Evolutionary conservation across 2,329 filamentous ascomycete genomes (phyloP).

Genomic region (Cladobotryum protrusum): DNA sequence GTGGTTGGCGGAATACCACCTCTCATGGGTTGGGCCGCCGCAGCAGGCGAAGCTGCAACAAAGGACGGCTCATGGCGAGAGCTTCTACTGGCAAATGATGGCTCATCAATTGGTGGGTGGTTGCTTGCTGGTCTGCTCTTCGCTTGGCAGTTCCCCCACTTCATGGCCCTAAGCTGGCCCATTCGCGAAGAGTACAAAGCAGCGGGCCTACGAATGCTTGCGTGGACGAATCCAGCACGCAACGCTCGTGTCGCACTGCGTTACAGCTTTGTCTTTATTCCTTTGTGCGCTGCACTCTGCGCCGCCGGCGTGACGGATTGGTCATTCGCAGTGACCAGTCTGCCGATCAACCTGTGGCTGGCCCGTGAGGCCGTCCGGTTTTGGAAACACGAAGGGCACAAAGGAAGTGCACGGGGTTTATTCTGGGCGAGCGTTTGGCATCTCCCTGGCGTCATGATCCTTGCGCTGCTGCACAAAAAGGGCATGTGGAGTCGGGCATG

Average conservation of each 20-base stretch:
- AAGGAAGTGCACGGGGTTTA: constrained; percentile 72
- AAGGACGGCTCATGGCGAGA: constrained; percentile 70
- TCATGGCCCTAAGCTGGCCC: constrained; percentile 85
- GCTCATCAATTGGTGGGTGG: constrained; percentile 72
- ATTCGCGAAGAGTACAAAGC: constrained; percentile 84
- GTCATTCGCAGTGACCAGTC: constrained; percentile 74
- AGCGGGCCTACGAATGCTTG: constrained; percentile 65
- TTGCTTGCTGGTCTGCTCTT: constrained; percentile 77
- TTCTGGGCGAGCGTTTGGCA: constrained; percentile 99
- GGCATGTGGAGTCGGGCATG: constrained; percentile 83
- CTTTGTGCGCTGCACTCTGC: constrained; percentile 76
- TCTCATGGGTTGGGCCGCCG: constrained; percentile 96
- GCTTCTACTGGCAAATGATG: constrained; percentile 62
- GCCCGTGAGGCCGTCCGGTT: constrained; percentile 72
- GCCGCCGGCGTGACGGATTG: constrained; percentile 77
- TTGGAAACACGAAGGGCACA: constrained; percentile 70
- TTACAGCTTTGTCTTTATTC: constrained; percentile 80
- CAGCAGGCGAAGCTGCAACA: constrained; percentile 79
- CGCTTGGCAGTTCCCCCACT: constrained; percentile 97
- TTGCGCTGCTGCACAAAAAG: constrained; percentile 90
- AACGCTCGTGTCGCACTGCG: constrained; percentile 84
- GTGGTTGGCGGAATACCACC: constrained; percentile 90
- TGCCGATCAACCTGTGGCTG: constrained; percentile 82
- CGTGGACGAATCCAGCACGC: constrained; percentile 77
- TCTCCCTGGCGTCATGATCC: constrained; percentile 78